Conservation (phyloP, 345 rosid genomes). For the Acer saccharum region DNA sequence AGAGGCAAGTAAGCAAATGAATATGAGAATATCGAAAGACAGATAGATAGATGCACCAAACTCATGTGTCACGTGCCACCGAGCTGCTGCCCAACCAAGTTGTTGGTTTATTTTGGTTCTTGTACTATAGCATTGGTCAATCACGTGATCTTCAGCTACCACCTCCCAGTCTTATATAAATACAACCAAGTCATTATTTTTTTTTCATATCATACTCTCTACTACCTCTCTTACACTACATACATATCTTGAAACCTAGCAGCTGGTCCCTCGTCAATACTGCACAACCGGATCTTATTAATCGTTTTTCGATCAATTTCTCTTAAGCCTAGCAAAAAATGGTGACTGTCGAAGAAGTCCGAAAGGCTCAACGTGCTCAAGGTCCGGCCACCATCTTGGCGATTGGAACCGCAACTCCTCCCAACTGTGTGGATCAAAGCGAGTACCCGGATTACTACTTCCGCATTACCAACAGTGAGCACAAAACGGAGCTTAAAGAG, state of each 20-base stretch:
- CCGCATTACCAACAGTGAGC: conserved; percentile 56
- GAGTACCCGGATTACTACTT: conserved; percentile 55
- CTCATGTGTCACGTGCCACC: conserved; percentile 18
- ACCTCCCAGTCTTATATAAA: neutral
- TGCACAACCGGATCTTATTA: neutral
- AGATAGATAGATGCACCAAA: neutral
- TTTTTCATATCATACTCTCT: neutral
- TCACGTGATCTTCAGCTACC: conserved; percentile 23
- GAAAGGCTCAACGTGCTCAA: conserved; percentile 40
- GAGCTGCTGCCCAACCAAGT: neutral
- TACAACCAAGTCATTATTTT: neutral
- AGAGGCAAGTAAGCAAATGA: neutral
- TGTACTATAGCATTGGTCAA: neutral
- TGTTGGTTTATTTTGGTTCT: neutral
- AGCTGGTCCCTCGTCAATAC: neutral
- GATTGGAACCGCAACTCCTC: conserved; percentile 55
- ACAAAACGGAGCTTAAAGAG: conserved; percentile 50
- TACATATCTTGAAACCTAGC: neutral
- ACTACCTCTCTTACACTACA: neutral
- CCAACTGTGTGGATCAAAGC: conserved; percentile 44
- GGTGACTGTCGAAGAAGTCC: conserved; percentile 49
- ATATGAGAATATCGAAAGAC: too few species aligned
- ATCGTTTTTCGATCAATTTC: neutral
- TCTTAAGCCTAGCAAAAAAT: conserved; percentile 5
- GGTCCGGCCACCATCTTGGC: conserved; percentile 61